These are phyloP conservation scores for Desmodesmus armatus DNA, from an alignment of 139 green algal species.

Conservation along the genomic window DNA sequence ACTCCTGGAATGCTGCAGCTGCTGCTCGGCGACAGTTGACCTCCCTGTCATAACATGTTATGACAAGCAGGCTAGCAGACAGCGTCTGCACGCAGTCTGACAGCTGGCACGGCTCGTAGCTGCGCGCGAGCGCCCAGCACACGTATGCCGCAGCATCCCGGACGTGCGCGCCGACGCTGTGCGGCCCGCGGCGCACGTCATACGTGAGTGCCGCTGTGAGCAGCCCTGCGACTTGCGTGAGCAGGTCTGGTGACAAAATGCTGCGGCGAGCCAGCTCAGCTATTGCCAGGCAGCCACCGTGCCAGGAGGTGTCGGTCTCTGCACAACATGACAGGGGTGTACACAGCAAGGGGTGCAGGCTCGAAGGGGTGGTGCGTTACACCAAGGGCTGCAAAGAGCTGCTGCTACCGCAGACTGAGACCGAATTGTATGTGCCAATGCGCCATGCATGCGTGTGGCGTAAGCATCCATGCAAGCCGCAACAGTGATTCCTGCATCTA, in stretches of 20 bases:
- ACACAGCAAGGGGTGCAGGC: no score
- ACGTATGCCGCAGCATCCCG: conserved; percentile 97
- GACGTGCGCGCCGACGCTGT: conserved; percentile 94
- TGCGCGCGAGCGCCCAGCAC: conserved; percentile 95
- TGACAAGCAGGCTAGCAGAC: conserved; percentile 84
- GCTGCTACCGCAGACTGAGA: no score
- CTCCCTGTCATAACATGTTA: conserved; percentile 93
- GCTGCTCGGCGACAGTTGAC: conserved; percentile 87
- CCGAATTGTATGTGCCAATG: no score
- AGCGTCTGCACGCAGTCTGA: conserved; percentile 57
- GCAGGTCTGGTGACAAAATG: conserved; percentile 83
- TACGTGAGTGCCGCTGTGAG: conserved; percentile 85
- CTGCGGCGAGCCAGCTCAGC: conserved; percentile 94
- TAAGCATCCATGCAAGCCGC: neutral
- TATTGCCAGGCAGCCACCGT: conserved; percentile 95
- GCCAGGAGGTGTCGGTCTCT: conserved; percentile 89
- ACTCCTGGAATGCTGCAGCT: conserved; percentile 96
- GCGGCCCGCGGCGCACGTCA: conserved; percentile 89
- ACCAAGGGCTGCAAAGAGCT: no score
- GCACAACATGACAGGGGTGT: conserved; percentile 40
- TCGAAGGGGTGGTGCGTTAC: no score
- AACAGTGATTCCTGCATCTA: neutral
- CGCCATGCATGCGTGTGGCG: no score
- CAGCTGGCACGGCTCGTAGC: conserved; percentile 82
- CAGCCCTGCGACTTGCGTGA: conserved; percentile 66